Evolutionary conservation across 225 moss, liverwort and hornwort genomes (phyloP), one percentile per base, ranked within the genome.

Genomic region (Bryum argenteum): DNA sequence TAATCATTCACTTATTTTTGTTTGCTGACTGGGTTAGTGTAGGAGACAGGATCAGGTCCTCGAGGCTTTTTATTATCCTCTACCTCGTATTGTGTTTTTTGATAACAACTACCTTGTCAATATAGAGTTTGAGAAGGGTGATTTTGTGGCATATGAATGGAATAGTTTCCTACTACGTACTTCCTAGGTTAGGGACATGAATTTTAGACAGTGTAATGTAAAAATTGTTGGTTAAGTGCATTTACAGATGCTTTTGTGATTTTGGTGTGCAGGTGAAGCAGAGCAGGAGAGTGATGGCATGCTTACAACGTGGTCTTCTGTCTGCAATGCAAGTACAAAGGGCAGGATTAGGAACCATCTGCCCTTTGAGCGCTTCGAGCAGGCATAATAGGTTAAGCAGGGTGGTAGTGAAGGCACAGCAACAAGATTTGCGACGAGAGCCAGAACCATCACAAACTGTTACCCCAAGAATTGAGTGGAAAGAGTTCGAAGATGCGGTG

Each of bases 401-500:
- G 47, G 57, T 24, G 63, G 53, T 21, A 8, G 47, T 18, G 19
- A 81, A 43, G 22, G 66, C 80, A 12, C 45, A 66, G 63, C 80
- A 80, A 73, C 78, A 64, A 42, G 78, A 83, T 52, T 17, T 78
- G 66, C 72, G 83, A 64, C 60, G 53, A 69, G 75, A 80, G 43
- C 62, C 77, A 15, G 77, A 80, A 3, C 60, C 66, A 42, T 63
- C 63, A 10, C 28, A 69, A 51, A 22, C 54, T 7, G 24, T 45
- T 58, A 69, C 67, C 2, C 20, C 54, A 9, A 65, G 65, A 20
- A 74, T 84, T 42, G 81, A 89, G 70, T 90, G 87, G 92, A 90
- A 88, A 68, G 90, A 92, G 21, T 95, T 85, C 22, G 94, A 94
- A 61, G 79, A 87, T 23, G 89, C 82, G 17, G 74, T 85, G 1